These are phyloP conservation scores for Rosa hybrid DNA, from an alignment of 331 rosid species.

Conservation along the genomic window DNA sequence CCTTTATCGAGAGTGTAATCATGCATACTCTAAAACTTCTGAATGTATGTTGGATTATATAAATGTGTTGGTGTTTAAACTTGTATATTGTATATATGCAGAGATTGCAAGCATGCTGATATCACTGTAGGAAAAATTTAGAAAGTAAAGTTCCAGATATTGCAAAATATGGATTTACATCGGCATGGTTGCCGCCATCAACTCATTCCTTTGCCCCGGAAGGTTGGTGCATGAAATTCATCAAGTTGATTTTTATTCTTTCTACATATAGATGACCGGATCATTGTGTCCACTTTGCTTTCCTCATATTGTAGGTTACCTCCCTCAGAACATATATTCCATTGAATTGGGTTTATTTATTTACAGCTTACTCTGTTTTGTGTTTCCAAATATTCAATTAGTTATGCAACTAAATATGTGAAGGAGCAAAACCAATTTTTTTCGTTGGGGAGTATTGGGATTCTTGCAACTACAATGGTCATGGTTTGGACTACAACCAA, in stretches of 20 bases:
- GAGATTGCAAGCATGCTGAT: neutral
- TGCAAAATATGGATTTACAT: slow-evolving; percentile 70
- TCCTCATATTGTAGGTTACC: slow-evolving; percentile 55
- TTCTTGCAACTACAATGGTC: no score
- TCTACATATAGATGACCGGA: neutral
- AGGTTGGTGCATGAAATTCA: slow-evolving; percentile 46
- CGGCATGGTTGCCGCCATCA: slow-evolving; percentile 82
- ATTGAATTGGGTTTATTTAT: slow-evolving; percentile 22
- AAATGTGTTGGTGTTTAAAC: neutral
- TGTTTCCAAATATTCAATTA: no score
- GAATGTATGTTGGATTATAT: no score
- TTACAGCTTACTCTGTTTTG: no score
- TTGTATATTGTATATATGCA: no score
- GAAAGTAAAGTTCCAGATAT: slow-evolving; percentile 64
- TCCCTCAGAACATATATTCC: slow-evolving; percentile 25
- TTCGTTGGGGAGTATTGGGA: no score
- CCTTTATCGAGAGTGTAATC: no score
- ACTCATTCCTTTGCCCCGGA: slow-evolving; percentile 71
- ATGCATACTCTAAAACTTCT: no score
- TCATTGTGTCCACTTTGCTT: slow-evolving; percentile 2
- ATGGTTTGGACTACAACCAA: no score
- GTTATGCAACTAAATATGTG: no score
- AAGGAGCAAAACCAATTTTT: no score
- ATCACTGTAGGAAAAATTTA: slow-evolving; percentile 78
- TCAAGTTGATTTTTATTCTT: slow-evolving; percentile 16